phyloP scores from a whole-genome alignment of 2,329 filamentous ascomycete species.

The Fusarium piperis region DNA sequence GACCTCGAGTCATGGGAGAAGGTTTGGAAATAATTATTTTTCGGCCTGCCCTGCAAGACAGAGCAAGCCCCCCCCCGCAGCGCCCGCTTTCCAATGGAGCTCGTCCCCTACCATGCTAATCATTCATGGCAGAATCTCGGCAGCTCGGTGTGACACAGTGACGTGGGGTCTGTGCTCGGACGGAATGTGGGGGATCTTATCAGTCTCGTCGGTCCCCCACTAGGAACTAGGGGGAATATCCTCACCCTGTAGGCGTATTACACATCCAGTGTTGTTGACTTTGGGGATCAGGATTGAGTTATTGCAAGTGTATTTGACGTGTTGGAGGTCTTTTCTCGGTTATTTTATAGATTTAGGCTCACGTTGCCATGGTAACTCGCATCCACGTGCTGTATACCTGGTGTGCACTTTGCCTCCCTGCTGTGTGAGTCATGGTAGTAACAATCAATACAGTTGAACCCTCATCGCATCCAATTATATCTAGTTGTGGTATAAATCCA shows the following conservation, averaged over 20 bases:
- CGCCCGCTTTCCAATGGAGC: slow-evolving; percentile 22
- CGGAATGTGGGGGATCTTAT: slow-evolving; percentile 38
- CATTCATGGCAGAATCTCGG: slow-evolving; percentile 17
- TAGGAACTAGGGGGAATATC: background rate
- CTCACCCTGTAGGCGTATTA: slow-evolving; percentile 19
- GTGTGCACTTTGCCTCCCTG: background rate
- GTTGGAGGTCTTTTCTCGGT: background rate
- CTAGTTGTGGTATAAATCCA: accelerated
- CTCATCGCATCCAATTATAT: background rate
- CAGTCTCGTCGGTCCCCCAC: slow-evolving; percentile 25
- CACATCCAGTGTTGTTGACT: background rate
- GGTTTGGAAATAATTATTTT: slow-evolving; percentile 42
- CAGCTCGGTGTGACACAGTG: background rate
- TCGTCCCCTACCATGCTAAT: slow-evolving; percentile 37
- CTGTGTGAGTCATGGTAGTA: too few species aligned
- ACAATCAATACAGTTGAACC: too few species aligned
- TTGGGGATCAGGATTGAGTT: background rate
- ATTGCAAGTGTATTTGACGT: background rate
- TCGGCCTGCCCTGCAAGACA: slow-evolving; percentile 11
- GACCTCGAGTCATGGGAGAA: slow-evolving; percentile 4
- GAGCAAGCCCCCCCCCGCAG: slow-evolving; percentile 28
- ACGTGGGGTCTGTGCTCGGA: slow-evolving; percentile 4
- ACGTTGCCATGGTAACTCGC: background rate
- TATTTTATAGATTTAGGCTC: background rate
- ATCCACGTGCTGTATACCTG: background rate